A percentile compares a stretch with the other conserved stretches of the same genome.
phyloP scores from a whole-genome alignment of 805 yeast species.

The Starmerella bombi region DNA sequence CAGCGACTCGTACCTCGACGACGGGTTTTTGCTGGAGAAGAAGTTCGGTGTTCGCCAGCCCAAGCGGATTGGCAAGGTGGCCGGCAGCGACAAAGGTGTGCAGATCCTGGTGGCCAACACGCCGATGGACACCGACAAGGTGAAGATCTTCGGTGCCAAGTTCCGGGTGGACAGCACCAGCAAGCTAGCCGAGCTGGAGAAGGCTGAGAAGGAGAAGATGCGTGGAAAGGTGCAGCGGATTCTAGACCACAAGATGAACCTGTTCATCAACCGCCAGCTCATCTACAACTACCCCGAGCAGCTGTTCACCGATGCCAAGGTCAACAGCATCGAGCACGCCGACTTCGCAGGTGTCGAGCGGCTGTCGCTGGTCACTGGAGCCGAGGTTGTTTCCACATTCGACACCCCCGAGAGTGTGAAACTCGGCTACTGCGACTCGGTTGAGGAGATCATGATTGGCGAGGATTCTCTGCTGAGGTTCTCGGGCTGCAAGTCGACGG shows the following conservation, averaged over 20 bases:
- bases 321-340: constrained; percentile 93
- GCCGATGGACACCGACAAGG: constrained; percentile 88
- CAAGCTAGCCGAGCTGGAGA: constrained; percentile 84
- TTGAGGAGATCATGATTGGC: constrained; percentile 88
- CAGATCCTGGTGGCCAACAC: constrained; percentile 88
- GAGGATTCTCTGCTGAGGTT: constrained; percentile 83
- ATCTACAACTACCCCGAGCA: constrained; percentile 98
- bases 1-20: constrained; percentile 84
- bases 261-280: constrained; percentile 89
- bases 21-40: constrained; percentile 86
- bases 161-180: constrained; percentile 92
- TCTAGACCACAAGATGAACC: constrained; percentile 70
- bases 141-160: constrained; percentile 93
- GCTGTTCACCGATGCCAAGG: constrained; percentile 71
- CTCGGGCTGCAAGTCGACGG: constrained; percentile 90
- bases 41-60: constrained; percentile 92
- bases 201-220: constrained; percentile 92
- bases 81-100: constrained; percentile 37
- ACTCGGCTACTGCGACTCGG: constrained; percentile 74
- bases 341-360: constrained; percentile 97
- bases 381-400: constrained; percentile 93
- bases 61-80: constrained; percentile 43
- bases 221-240: constrained; percentile 77
- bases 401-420: constrained; percentile 80
- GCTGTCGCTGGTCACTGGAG: constrained; percentile 91